These are phyloP conservation scores for Peronospora belbahrii DNA, from an alignment of 352 stramenopile species.

Conservation along the genomic window DNA sequence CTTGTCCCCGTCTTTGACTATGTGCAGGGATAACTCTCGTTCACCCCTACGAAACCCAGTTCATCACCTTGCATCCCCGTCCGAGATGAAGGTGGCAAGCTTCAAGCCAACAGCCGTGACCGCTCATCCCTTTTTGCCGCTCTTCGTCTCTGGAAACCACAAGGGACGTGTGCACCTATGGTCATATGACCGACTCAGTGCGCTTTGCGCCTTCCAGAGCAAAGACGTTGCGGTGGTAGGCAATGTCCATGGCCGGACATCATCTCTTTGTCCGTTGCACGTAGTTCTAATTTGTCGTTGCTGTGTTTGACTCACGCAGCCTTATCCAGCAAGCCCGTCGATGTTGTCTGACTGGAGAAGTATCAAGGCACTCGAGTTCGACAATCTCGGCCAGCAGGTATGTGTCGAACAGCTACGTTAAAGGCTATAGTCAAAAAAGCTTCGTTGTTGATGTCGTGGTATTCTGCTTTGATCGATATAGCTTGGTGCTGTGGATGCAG, in stretches of 20 bases:
- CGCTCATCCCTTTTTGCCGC: conserved; percentile 66
- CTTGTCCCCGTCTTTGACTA: conserved; percentile 22
- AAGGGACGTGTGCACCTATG: conserved; percentile 78
- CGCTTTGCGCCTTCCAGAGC: conserved; percentile 57
- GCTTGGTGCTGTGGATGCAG: conserved; percentile 71
- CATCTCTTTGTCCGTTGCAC: background rate
- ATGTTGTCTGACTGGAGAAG: conserved; percentile 45
- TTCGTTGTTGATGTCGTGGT: background rate
- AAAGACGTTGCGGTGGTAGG: conserved; percentile 55
- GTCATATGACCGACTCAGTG: conserved; percentile 76
- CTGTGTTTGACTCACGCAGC: conserved; percentile 20
- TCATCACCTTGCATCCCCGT: conserved; percentile 28
- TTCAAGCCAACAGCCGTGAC: conserved; percentile 73
- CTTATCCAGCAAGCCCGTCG: conserved; percentile 51
- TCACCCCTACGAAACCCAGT: conserved; percentile 24
- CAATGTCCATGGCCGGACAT: background rate
- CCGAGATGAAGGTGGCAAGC: conserved; percentile 39
- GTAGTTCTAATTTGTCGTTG: background rate
- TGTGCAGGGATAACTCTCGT: conserved; percentile 13
- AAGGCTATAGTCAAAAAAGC: background rate
- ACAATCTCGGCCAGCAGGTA: conserved; percentile 73
- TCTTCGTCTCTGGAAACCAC: conserved; percentile 77
- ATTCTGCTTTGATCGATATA: conserved; percentile 14
- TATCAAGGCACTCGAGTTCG: conserved; percentile 74
- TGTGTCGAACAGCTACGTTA: background rate